These are phyloP conservation scores for Linum tenue DNA, from an alignment of 345 rosid genomes.

Conservation along the genomic window DNA sequence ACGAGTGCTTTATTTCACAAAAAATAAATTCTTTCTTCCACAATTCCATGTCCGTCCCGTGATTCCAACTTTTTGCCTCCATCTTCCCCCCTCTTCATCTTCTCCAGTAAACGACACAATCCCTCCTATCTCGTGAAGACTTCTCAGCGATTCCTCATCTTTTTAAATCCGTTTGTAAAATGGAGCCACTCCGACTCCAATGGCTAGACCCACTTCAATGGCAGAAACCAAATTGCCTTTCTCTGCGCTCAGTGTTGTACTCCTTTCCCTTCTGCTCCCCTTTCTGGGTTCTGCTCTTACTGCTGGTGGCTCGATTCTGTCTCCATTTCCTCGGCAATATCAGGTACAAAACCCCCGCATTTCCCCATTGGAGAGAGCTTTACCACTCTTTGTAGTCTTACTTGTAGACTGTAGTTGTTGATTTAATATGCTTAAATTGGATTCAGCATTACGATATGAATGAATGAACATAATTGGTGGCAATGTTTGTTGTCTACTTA, in stretches of 20 bases:
- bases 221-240: background rate
- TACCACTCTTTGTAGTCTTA: background rate
- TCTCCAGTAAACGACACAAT: background rate
- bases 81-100: background rate
- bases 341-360: background rate
- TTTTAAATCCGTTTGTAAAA: background rate
- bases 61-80: background rate
- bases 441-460: background rate
- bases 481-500: background rate
- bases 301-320: background rate
- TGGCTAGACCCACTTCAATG: background rate
- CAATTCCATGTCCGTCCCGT: background rate
- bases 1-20: background rate
- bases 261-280: background rate
- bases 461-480: background rate
- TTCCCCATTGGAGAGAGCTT: background rate
- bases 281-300: background rate
- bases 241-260: background rate
- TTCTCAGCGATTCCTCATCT: background rate
- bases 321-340: background rate
- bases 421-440: background rate
- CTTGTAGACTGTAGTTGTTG: background rate
- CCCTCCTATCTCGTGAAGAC: background rate
- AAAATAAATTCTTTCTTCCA: background rate
- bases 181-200: background rate